Evolutionary conservation across 2,329 filamentous ascomycete genomes (phyloP).

Genomic region (Cercospora brassicicola): DNA sequence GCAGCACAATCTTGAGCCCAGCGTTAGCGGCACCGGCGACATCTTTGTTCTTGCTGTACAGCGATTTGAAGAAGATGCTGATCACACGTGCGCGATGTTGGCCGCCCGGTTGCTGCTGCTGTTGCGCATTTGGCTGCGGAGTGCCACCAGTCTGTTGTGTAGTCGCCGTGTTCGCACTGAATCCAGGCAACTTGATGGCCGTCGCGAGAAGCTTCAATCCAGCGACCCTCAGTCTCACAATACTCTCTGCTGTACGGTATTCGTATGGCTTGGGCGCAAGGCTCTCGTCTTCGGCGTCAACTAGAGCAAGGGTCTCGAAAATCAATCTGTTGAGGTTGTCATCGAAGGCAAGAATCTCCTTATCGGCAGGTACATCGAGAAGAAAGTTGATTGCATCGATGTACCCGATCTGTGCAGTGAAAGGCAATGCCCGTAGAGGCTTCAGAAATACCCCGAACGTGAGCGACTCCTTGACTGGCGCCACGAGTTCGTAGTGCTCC

Average conservation of each 20-base stretch:
- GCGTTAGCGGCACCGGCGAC: constrained; percentile 93
- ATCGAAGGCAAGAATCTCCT: constrained; percentile 77
- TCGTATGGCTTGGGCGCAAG: constrained; percentile 90
- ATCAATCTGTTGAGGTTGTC: constrained; percentile 86
- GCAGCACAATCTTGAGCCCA: constrained; percentile 81
- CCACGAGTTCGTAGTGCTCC: constrained; percentile 82
- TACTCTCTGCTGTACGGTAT: constrained; percentile 91
- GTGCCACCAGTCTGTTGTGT: constrained; percentile 11
- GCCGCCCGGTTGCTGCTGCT: constrained; percentile 55
- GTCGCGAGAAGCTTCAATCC: constrained; percentile 92
- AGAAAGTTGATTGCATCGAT: constrained; percentile 98
- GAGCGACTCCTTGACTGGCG: constrained; percentile 85
- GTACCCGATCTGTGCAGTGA: constrained; percentile 93
- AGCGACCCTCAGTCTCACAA: constrained; percentile 85
- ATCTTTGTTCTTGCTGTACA: constrained; percentile 88
- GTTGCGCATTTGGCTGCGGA: constrained; percentile 17
- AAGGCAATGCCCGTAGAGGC: constrained; percentile 86
- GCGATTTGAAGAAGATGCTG: constrained; percentile 93
- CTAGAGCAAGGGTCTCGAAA: constrained; percentile 88
- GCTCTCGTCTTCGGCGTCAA: constrained; percentile 91
- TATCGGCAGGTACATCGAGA: constrained; percentile 77
- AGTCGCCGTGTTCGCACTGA: constrained; percentile 61
- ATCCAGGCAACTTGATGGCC: constrained; percentile 90
- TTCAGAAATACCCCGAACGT: constrained; percentile 94
- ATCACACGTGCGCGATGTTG: constrained; percentile 67